phyloP scores from a whole-genome alignment of 139 green algal genomes.

The Picochlorum sp. region DNA sequence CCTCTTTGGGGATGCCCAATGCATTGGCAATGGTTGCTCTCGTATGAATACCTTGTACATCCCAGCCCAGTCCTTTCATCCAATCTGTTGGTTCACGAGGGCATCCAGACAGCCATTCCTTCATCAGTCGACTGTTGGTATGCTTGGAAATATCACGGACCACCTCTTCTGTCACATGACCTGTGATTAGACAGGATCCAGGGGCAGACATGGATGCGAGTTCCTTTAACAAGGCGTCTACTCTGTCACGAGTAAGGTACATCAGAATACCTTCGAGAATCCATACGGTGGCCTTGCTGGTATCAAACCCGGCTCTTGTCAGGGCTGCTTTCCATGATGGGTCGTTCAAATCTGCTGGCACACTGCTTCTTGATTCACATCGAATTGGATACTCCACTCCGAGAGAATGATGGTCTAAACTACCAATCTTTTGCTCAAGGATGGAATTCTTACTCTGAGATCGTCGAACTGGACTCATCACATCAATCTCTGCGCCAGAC shows the following conservation, averaged over 20 bases:
- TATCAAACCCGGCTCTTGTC: constrained; percentile 12
- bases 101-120: constrained; percentile 27
- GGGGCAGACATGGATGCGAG: neutral
- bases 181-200: neutral
- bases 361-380: neutral
- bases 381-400: constrained; percentile 2
- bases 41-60: neutral
- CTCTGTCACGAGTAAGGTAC: constrained; percentile 38
- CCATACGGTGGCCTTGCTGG: constrained; percentile 26
- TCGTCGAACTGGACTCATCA: neutral
- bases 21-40: constrained; percentile 5
- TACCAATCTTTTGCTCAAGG: constrained; percentile 1
- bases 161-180: constrained; percentile 14
- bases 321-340: constrained; percentile 5
- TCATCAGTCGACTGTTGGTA: constrained; percentile 7
- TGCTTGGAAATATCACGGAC: constrained; percentile 7
- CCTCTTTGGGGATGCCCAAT: neutral
- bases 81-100: constrained; percentile 16
- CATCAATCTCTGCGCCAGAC: constrained; percentile 1
- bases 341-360: constrained; percentile 4
- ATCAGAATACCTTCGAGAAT: constrained; percentile 48
- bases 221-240: constrained; percentile 4
- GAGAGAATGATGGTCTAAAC: neutral
- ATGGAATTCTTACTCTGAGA: constrained; percentile 3
- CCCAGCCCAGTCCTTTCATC: constrained; percentile 5